These are phyloP conservation scores for Coemansia sp. DNA, from an alignment of 192 early-diverging fungal genomes.

Conservation along the genomic window DNA sequence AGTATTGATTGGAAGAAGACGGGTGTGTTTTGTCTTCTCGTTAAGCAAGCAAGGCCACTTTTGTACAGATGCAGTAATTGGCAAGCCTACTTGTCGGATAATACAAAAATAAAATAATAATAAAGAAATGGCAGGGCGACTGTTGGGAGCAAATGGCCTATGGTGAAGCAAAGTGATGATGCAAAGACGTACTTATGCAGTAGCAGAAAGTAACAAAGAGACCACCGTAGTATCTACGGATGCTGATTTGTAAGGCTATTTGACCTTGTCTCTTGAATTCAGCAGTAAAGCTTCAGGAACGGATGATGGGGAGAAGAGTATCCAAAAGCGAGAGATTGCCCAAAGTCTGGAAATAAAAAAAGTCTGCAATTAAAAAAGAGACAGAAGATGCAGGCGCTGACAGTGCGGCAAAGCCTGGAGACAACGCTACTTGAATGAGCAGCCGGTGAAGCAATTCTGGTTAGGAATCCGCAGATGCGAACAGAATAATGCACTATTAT, in stretches of 20 bases:
- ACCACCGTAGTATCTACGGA: not conserved
- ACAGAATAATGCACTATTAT: not conserved
- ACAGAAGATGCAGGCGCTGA: not conserved
- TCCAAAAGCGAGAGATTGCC: not conserved
- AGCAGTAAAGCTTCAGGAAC: slow-evolving; percentile 4
- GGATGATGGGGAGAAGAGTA: not conserved
- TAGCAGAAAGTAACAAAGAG: slow-evolving; percentile 13
- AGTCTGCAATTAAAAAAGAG: not conserved
- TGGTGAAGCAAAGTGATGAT: not conserved
- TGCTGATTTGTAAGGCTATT: not conserved
- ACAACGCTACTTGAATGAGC: not conserved
- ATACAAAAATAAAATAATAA: not conserved
- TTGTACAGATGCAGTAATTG: slow-evolving; percentile 3
- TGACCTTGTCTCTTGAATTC: not conserved
- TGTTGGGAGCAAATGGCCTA: slow-evolving; percentile 17
- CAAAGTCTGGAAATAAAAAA: not conserved
- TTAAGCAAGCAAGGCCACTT: not conserved
- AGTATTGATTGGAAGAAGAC: slow-evolving; percentile 13
- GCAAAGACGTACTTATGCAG: slow-evolving; percentile 3
- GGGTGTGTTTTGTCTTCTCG: not conserved
- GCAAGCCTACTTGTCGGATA: not conserved
- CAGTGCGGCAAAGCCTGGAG: not conserved
- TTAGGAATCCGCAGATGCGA: not conserved
- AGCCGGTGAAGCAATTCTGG: not conserved
- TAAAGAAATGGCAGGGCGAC: not conserved